Percentiles rank a stretch among this genome's conserved stretches.
phyloP scores from a whole-genome alignment of 2,329 filamentous ascomycete genomes.

The Talaromyces sp. region DNA sequence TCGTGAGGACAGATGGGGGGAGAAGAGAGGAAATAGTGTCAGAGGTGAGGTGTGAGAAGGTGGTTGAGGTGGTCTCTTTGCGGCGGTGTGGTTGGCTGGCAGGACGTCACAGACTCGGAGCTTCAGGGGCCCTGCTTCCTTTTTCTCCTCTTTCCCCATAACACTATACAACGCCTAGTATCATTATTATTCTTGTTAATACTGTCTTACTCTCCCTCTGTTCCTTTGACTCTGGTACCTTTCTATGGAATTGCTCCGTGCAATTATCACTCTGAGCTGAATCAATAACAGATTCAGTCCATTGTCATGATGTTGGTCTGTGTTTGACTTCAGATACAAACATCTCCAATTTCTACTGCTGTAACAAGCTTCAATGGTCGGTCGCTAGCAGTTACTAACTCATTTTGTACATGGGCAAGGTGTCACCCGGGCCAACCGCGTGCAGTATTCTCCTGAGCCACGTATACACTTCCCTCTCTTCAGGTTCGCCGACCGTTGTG shows the following conservation, averaged over 20 bases:
- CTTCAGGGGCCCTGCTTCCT: constrained; percentile 2
- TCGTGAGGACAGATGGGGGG: neutral
- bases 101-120: neutral
- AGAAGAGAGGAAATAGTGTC: neutral
- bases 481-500: neutral
- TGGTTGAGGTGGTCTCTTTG: constrained; percentile 14
- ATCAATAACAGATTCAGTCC: neutral
- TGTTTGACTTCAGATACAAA: neutral
- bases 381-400: neutral
- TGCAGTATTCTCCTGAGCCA: neutral
- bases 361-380: constrained; percentile 4
- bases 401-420: neutral
- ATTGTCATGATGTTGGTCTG: neutral
- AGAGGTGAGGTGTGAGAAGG: neutral
- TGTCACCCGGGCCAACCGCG: neutral
- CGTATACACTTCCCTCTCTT: neutral
- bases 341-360: neutral
- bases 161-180: neutral
- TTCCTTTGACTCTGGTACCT: neutral
- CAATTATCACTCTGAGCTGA: neutral
- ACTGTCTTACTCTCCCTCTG: neutral
- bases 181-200: neutral
- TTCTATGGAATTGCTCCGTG: neutral
- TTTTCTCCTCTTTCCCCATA: neutral
- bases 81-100: constrained; percentile 8